Evolutionary conservation across 2,329 filamentous ascomycete species (phyloP).

Genomic region (Fusarium caatingaense): DNA sequence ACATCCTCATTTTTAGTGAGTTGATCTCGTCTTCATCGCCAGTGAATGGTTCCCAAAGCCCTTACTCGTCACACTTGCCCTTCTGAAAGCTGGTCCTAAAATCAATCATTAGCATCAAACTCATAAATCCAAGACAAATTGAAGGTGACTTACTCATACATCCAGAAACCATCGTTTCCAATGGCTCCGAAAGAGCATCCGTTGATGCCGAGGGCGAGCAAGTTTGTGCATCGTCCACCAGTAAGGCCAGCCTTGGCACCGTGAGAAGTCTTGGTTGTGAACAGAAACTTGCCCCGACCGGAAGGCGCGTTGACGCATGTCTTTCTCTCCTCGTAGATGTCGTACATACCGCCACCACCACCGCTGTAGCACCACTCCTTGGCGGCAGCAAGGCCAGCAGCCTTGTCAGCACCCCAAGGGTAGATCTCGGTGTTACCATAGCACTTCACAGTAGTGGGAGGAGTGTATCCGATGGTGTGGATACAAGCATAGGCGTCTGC

Average conservation of each 20-base stretch:
- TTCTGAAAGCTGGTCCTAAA: neutral
- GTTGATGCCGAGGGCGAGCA: slow-evolving; percentile 1
- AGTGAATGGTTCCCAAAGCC: fast-evolving
- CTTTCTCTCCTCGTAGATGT: neutral
- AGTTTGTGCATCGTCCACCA: neutral
- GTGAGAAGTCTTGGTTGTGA: slow-evolving; percentile 9
- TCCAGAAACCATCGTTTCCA: slow-evolving; percentile 9
- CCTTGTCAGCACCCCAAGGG: slow-evolving; percentile 23
- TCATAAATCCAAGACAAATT: fast-evolving
- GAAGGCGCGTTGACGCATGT: slow-evolving; percentile 20
- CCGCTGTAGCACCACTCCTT: slow-evolving; percentile 12
- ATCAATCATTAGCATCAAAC: fast-evolving
- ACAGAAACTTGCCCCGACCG: slow-evolving; percentile 16
- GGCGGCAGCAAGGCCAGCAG: neutral
- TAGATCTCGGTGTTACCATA: neutral
- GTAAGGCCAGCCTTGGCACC: neutral
- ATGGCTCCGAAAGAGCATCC: neutral
- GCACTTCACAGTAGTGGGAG: neutral
- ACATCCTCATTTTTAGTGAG: neutral
- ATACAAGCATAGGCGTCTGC: slow-evolving; percentile 15
- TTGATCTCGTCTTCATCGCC: fast-evolving
- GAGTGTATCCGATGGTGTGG: slow-evolving; percentile 12
- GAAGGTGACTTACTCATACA: slow-evolving; percentile 5
- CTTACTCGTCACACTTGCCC: slow-evolving; percentile 1
- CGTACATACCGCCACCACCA: neutral